Base-by-base conservation (phyloP, 805 yeast genomes). In the Metschnikowia gruessii region DNA sequence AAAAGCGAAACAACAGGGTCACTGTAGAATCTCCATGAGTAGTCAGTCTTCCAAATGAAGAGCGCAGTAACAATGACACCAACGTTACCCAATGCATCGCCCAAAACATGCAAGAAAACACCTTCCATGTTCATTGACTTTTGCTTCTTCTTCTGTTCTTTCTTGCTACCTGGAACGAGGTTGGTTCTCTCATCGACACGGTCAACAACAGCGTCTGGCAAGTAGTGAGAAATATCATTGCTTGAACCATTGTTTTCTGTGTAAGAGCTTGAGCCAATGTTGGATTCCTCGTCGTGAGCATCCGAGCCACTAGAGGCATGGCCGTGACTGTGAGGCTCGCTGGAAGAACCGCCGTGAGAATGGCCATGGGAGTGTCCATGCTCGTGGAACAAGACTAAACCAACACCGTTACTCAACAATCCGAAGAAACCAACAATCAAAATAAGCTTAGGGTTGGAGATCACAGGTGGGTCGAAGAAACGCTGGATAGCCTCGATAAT, bases 51-150 rank as follows among this genome's bases (percentile, higher is more conserved):
- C 98, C 97, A 91, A 58, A 92, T 92, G 58, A 92, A 85, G 30
- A 92, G 52, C 2, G 98, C 99, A 2, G 97, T 83, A 3, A 77
- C 64, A 47, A 92, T 94, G 43, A 92, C 99, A 54, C 98, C 98
- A 45, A 92, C 70, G 62, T 92, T 92, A 52, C 99, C 98, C 46
- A 92, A 73, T 1, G 98, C 98, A 66, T 92, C 99, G 37, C 98
- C 98, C 56, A 94, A 52, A 11, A 94, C 99, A 62, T 92, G 99
- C 60, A 92, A 74, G 62, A 88, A 94, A 3, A 92, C 97, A 53
- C 99, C 99, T 59, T 88, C 91, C 97, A 92, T 92, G 67, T 94
- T 92, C 72, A 92, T 72, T n/a, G 96, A 87, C 61, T 78, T 81
- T 50, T 72, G 65, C 39, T 49, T 51, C 15, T 55, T 44, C 36